Base-by-base conservation (phyloP, 805 yeast genomes). In the Zygosaccharomyces gambellarensis region DNA sequence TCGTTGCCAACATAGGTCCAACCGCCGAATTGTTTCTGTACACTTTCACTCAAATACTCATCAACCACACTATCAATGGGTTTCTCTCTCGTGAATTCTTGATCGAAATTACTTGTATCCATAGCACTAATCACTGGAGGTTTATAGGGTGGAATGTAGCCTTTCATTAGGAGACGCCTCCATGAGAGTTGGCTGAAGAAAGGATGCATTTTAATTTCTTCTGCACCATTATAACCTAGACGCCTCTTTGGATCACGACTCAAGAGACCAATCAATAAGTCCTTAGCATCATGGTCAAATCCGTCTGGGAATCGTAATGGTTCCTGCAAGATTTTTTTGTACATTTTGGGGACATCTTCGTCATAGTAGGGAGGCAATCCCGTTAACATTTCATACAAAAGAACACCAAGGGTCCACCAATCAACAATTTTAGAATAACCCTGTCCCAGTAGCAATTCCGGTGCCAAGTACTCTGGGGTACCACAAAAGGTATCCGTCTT, bases 11-110 rank as follows among this genome's bases (percentile, higher is more conserved):
- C 87, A 68, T 90, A 92, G 2, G 98, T 92, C 99, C 99, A 94
- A 5, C 99, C 98, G 42, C 97, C 98, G 74, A 94, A 94, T 71
- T 94, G 98, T 65, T 86, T 82, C 69, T 94, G 99, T n/a, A 94
- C 97, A 60, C 90, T 81, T 59, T 90, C 98, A 62, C 95, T 87
- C 54, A 94, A 76, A 58, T 79, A 88, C 62, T 88, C 95, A 65
- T 90, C 95, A 14, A 90, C 97, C 10, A 94, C 97, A 53, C 96
- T 87, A 66, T 94, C 99, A 57, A 88, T 84, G 3, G 99, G 98
- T 59, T 84, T 82, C 62, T 94, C 98, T 61, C 76, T 84, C 4
- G 99, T 94, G 64, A 94, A 94, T 63, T 87, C 95, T 55, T 82
- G 80, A 65, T 92, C 97, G 62, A 94, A 94, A 67, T 94, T 94